A percentile compares a stretch with the other conserved stretches of the same genome.
Conservation (phyloP, 2,329 filamentous ascomycete genomes). For the Colletotrichum sp. region DNA sequence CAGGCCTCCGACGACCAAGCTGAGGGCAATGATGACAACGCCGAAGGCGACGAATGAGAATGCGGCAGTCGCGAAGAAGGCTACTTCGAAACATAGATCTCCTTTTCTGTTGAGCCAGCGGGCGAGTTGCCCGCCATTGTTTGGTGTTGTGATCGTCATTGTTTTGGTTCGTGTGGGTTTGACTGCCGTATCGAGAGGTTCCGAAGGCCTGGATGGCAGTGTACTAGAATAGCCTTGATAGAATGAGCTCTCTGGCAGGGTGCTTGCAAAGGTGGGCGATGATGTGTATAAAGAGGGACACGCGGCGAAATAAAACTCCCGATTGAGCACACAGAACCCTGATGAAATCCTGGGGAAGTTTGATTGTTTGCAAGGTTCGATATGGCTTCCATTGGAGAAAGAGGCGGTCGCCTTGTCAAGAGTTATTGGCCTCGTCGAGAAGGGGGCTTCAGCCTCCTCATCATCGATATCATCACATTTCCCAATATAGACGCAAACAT, state of each 20-base stretch:
- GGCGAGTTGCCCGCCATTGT: neutral
- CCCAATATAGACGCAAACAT: neutral
- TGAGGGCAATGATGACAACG: neutral
- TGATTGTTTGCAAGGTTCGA: neutral
- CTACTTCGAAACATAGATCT: neutral
- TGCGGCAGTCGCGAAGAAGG: neutral
- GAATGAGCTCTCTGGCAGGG: accelerated
- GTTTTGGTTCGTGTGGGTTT: neutral
- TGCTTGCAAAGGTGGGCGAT: neutral
- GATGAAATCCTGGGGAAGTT: neutral
- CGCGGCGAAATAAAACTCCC: neutral
- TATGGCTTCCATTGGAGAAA: neutral
- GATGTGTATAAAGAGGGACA: neutral
- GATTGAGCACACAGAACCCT: neutral
- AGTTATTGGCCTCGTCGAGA: neutral
- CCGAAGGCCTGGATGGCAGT: neutral
- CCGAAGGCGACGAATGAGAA: neutral
- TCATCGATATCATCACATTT: neutral
- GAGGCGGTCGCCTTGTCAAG: neutral
- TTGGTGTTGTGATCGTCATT: neutral
- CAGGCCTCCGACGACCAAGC: neutral
- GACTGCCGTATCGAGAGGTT: neutral
- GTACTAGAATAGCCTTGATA: neutral
- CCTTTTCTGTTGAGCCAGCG: neutral
- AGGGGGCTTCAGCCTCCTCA: neutral